phyloP scores from a whole-genome alignment of 495 filamentous ascomycete genomes.

The Immersiella caudata region DNA sequence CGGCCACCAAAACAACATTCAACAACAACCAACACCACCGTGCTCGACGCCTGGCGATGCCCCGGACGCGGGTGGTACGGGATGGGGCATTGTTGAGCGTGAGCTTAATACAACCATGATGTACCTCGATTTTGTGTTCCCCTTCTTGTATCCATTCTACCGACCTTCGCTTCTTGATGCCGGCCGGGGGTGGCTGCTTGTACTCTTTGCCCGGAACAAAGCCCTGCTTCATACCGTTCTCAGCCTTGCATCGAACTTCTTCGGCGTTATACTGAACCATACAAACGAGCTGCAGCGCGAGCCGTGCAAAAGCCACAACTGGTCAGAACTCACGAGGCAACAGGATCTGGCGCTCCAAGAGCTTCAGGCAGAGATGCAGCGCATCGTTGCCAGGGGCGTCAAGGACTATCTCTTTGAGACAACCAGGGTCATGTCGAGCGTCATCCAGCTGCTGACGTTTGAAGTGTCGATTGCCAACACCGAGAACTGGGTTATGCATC shows the following conservation, averaged over 20 bases:
- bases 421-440: constrained; percentile 52
- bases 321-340: constrained; percentile 42
- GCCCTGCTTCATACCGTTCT: constrained; percentile 50
- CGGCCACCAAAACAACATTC: neutral
- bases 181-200: constrained; percentile 57
- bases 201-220: constrained; percentile 52
- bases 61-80: neutral
- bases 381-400: constrained; percentile 41
- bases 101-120: constrained; percentile 45
- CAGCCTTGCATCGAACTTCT: constrained; percentile 54
- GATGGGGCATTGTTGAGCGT: constrained; percentile 14
- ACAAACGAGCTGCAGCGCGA: constrained; percentile 23
- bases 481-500: constrained; percentile 53
- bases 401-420: constrained; percentile 34
- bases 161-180: constrained; percentile 48
- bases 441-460: constrained; percentile 57
- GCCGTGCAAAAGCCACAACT: constrained; percentile 33
- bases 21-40: neutral
- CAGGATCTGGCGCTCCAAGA: constrained; percentile 46
- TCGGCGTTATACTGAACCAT: constrained; percentile 38
- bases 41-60: neutral
- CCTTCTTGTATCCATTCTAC: constrained; percentile 61
- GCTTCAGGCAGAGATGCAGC: constrained; percentile 46
- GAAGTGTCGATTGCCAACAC: constrained; percentile 49
- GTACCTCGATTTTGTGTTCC: constrained; percentile 57